Percentiles rank a stretch among this genome's conserved stretches.
These are phyloP conservation scores for Aeminium ludgeri DNA, from an alignment of 495 filamentous ascomycete species.

Conservation along the genomic window DNA sequence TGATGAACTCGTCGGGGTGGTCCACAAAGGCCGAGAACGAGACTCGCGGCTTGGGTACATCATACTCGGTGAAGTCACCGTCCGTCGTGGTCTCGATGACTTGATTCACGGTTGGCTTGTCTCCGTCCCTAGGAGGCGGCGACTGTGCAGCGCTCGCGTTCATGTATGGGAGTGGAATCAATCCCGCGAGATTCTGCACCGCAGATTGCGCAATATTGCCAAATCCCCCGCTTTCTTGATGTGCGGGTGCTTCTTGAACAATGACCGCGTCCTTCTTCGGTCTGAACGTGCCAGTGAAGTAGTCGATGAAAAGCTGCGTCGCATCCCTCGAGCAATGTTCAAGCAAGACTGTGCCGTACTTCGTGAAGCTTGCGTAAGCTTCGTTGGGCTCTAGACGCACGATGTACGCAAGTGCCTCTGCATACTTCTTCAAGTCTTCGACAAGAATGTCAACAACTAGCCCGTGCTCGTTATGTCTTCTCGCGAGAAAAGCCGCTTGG, in stretches of 20 bases:
- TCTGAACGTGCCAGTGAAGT: conserved; percentile 72
- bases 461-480: conserved; percentile 85
- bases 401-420: conserved; percentile 78
- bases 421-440: conserved; percentile 80
- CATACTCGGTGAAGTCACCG: conserved; percentile 34
- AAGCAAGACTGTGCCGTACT: conserved; percentile 78
- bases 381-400: conserved; percentile 63
- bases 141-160: conserved; percentile 33
- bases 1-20: conserved; percentile 74
- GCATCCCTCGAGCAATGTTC: conserved; percentile 65
- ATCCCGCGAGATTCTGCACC: conserved; percentile 62
- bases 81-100: conserved; percentile 25
- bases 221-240: conserved; percentile 32
- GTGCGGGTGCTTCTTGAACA: conserved; percentile 32
- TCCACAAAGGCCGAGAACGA: conserved; percentile 96
- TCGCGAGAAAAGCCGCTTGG: conserved; percentile 87
- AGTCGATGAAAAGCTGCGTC: conserved; percentile 76
- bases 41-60: conserved; percentile 62
- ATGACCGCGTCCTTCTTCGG: conserved; percentile 48
- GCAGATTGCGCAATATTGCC: conserved; percentile 40
- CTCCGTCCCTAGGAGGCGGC: conserved; percentile 13
- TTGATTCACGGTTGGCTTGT: conserved; percentile 22
- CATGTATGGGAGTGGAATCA: conserved; percentile 80
- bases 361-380: conserved; percentile 85
- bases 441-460: conserved; percentile 89